A percentile compares a stretch with the other conserved stretches of the same genome.
Evolutionary conservation across 805 yeast genomes (phyloP).

Genomic region (Wickerhamomyces bisporus): DNA sequence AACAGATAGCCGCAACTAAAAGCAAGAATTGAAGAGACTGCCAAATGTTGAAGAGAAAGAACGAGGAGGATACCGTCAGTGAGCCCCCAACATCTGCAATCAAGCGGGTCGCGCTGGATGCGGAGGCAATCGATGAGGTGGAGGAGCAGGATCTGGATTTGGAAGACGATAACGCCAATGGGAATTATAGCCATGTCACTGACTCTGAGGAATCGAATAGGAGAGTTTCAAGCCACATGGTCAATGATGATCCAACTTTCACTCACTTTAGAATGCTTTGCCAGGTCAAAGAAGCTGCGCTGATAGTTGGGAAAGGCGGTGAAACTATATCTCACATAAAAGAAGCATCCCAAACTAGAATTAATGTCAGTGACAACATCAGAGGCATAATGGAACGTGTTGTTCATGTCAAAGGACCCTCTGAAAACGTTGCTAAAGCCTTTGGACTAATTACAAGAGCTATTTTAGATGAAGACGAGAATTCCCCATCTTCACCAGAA

Average conservation of each 20-base stretch:
- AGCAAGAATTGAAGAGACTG: background rate
- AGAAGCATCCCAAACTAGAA: conserved; percentile 55
- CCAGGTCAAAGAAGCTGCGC: conserved; percentile 68
- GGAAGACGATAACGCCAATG: conserved; percentile 7
- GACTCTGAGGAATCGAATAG: conserved; percentile 1
- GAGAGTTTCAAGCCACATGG: conserved; percentile 22
- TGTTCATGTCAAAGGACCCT: conserved; percentile 64
- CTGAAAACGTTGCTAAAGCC: conserved; percentile 77
- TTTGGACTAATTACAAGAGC: conserved; percentile 69
- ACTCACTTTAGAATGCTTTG: conserved; percentile 72
- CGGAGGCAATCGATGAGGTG: conserved; percentile 40
- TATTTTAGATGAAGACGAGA: conserved; percentile 61
- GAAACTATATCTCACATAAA: conserved; percentile 62
- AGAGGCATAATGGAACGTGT: conserved; percentile 72
- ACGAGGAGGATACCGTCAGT: conserved; percentile 43
- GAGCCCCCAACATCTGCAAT: conserved; percentile 42
- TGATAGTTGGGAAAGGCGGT: conserved; percentile 78
- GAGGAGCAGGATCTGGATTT: conserved; percentile 2
- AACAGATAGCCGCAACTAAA: background rate
- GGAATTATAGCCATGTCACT: conserved; percentile 2
- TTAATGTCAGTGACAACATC: conserved; percentile 69
- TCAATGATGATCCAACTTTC: conserved; percentile 51
- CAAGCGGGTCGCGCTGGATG: conserved; percentile 64
- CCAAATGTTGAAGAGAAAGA: conserved; percentile 46
- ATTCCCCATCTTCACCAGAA: conserved; percentile 50